phyloP scores from a whole-genome alignment of 768 basidiomycete genomes.

The Calvatia gigantea region DNA sequence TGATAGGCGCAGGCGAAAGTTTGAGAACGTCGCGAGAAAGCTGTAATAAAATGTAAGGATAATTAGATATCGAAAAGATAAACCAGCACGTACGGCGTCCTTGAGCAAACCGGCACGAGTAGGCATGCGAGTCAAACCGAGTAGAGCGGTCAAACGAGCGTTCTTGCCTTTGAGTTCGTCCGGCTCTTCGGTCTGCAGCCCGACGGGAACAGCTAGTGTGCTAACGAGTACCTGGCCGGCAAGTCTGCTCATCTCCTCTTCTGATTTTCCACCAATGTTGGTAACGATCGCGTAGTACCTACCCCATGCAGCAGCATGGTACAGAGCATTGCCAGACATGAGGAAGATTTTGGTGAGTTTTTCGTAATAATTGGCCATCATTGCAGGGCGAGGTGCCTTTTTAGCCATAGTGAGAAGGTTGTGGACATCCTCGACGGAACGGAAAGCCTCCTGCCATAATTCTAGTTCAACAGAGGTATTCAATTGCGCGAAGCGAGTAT shows the following conservation, averaged over 20 bases:
- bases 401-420: constrained; percentile 92
- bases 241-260: constrained; percentile 76
- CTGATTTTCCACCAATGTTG: constrained; percentile 66
- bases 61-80: not conserved
- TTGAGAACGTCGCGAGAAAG: constrained; percentile 81
- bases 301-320: constrained; percentile 96
- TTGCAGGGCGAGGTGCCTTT: constrained; percentile 85
- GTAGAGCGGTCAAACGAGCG: constrained; percentile 76
- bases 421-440: constrained; percentile 97
- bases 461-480: constrained; percentile 97
- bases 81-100: constrained; percentile 68
- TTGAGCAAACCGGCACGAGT: constrained; percentile 82
- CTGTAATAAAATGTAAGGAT: constrained; percentile 30
- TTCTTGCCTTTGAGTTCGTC: constrained; percentile 59
- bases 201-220: constrained; percentile 91
- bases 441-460: constrained; percentile 98
- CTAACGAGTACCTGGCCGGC: constrained; percentile 91
- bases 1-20: constrained; percentile 69
- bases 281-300: constrained; percentile 75
- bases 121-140: constrained; percentile 81
- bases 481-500: constrained; percentile 95
- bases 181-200: constrained; percentile 44
- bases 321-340: constrained; percentile 91
- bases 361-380: constrained; percentile 99
- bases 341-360: constrained; percentile 96